Conservation (phyloP, 805 yeast species). For the Candida qinlingensis region DNA sequence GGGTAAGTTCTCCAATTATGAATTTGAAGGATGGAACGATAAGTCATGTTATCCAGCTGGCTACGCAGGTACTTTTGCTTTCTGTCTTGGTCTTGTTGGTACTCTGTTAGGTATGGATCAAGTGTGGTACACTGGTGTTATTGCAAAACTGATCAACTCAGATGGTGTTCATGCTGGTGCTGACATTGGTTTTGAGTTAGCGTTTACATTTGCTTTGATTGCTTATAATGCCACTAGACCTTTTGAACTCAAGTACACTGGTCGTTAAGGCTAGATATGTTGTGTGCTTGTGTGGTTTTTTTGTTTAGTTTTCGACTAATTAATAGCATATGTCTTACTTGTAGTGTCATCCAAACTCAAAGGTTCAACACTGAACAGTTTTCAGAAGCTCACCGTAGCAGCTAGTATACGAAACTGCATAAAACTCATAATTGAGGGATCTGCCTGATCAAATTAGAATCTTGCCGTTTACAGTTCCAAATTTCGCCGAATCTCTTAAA, state of each 20-base stretch:
- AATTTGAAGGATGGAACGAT: constrained; percentile 57
- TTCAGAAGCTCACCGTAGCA: too few relatives aligned
- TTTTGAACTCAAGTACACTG: constrained; percentile 63
- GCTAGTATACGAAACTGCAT: too few relatives aligned
- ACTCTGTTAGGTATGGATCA: constrained; percentile 85
- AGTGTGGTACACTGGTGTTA: constrained; percentile 73
- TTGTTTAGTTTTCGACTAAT: too few relatives aligned
- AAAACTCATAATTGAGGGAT: too few relatives aligned
- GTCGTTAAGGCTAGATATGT: constrained; percentile 25
- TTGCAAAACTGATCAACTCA: constrained; percentile 57
- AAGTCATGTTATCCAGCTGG: constrained; percentile 65
- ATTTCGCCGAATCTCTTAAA: too few relatives aligned
- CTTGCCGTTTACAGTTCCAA: too few relatives aligned
- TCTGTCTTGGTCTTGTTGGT: constrained; percentile 82
- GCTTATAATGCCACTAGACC: constrained; percentile 58
- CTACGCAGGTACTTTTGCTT: constrained; percentile 68
- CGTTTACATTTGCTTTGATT: constrained; percentile 59
- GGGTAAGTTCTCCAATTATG: constrained; percentile 57
- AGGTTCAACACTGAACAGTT: too few relatives aligned
- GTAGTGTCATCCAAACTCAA: too few relatives aligned
- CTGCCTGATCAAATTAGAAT: too few relatives aligned
- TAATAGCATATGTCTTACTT: too few relatives aligned
- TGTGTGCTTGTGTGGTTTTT: too few relatives aligned
- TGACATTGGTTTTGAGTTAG: constrained; percentile 83
- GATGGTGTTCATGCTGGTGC: constrained; percentile 47